Conservation (phyloP, 2,329 filamentous ascomycete species). For the Huntiella moniliformis region DNA sequence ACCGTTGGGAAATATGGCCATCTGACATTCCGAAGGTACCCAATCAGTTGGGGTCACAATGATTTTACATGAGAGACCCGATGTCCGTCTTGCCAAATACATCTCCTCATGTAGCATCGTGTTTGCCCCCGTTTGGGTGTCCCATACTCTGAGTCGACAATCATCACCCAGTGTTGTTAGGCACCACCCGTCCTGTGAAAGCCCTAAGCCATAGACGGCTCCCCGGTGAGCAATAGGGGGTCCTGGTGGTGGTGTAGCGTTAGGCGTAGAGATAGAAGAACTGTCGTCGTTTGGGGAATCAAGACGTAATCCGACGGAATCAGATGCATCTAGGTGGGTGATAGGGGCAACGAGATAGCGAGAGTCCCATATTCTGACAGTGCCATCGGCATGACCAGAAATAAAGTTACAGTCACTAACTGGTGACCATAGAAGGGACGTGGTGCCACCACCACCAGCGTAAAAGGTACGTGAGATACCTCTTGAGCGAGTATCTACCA, state of each 20-base stretch:
- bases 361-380: conserved; percentile 57
- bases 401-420: conserved; percentile 60
- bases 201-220: conserved; percentile 66
- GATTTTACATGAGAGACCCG: not conserved
- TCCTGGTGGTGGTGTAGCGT: conserved; percentile 24
- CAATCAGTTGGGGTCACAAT: conserved; percentile 39
- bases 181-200: conserved; percentile 62
- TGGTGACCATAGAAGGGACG: conserved; percentile 66
- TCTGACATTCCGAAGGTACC: conserved; percentile 36
- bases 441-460: conserved; percentile 47
- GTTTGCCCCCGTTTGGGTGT: conserved; percentile 62
- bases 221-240: conserved; percentile 53
- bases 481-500: conserved; percentile 42
- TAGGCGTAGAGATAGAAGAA: conserved; percentile 17
- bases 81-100: conserved; percentile 28
- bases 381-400: conserved; percentile 70
- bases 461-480: conserved; percentile 45
- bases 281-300: conserved; percentile 18
- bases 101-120: conserved; percentile 65
- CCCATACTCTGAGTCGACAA: conserved; percentile 70
- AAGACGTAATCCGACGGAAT: conserved; percentile 48
- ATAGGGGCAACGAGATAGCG: conserved; percentile 59
- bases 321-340: conserved; percentile 66
- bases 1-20: conserved; percentile 67
- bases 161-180: conserved; percentile 73